Conservation (phyloP, 2,329 filamentous ascomycete genomes). For the Xylaria sp. region DNA sequence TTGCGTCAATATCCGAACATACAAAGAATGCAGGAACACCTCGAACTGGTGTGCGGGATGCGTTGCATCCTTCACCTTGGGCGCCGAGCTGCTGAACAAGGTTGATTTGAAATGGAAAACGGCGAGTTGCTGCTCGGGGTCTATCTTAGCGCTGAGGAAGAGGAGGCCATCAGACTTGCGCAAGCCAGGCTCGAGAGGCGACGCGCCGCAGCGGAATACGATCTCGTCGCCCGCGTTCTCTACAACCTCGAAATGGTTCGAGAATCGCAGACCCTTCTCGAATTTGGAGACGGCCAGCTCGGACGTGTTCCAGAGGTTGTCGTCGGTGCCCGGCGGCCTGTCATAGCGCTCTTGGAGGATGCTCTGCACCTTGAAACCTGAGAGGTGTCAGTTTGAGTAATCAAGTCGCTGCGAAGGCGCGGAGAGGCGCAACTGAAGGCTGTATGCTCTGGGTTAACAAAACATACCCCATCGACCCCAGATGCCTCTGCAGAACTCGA, state of each 20-base stretch:
- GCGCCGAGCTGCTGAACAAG: conserved; percentile 45
- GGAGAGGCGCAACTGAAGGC: neutral
- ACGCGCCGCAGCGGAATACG: conserved; percentile 47
- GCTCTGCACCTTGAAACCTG: conserved; percentile 59
- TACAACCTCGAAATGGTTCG: conserved; percentile 51
- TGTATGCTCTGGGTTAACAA: neutral
- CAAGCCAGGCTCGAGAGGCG: conserved; percentile 44
- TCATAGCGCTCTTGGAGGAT: conserved; percentile 48
- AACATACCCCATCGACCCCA: conserved; percentile 72
- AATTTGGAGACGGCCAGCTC: conserved; percentile 46
- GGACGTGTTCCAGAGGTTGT: conserved; percentile 45
- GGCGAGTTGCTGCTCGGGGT: conserved; percentile 44
- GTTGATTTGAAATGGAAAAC: conserved; percentile 48
- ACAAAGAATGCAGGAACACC: conserved; percentile 46
- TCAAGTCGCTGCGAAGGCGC: neutral
- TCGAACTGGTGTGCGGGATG: conserved; percentile 42
- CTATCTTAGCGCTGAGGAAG: conserved; percentile 47
- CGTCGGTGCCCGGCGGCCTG: conserved; percentile 45
- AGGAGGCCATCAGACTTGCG: conserved; percentile 47
- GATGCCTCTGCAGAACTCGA: conserved; percentile 73
- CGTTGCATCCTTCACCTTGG: conserved; percentile 34
- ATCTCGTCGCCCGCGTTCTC: conserved; percentile 46
- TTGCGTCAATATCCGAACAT: conserved; percentile 46
- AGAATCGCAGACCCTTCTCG: conserved; percentile 45
- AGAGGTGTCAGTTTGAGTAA: conserved; percentile 14